Conservation (phyloP, 2,329 filamentous ascomycete species). For the Cercospora sp. region DNA sequence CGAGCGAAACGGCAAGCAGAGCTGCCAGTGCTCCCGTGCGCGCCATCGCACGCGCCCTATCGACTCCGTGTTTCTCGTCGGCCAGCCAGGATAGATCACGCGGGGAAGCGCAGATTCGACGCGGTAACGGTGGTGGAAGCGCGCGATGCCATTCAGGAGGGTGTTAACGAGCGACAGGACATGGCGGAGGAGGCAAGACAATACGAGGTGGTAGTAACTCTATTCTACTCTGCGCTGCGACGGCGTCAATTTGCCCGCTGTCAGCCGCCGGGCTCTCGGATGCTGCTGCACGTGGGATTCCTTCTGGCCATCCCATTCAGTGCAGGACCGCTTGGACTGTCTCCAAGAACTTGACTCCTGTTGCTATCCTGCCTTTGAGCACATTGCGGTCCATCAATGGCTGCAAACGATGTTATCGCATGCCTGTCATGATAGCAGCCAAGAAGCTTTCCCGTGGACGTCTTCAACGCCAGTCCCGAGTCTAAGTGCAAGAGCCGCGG, state of each 20-base stretch:
- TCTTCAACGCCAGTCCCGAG: not conserved
- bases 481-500: not conserved
- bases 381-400: not conserved
- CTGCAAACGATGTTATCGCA: not conserved
- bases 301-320: not conserved
- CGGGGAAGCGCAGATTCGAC: not conserved
- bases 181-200: not conserved
- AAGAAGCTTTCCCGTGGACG: not conserved
- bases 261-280: not conserved
- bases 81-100: not conserved
- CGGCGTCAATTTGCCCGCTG: not conserved
- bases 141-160: not conserved
- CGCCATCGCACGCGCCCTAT: not conserved
- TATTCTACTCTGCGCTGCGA: not conserved
- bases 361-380: not conserved
- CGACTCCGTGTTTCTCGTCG: not conserved
- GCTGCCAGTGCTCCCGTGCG: constrained; percentile 1
- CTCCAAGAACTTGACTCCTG: not conserved
- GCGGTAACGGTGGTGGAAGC: not conserved
- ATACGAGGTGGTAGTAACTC: not conserved
- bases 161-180: not conserved
- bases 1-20: constrained; percentile 14
- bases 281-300: not conserved
- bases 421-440: not conserved
- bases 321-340: not conserved